phyloP scores from a whole-genome alignment of 257 asterid species.

The Plectranthus barbatus region DNA sequence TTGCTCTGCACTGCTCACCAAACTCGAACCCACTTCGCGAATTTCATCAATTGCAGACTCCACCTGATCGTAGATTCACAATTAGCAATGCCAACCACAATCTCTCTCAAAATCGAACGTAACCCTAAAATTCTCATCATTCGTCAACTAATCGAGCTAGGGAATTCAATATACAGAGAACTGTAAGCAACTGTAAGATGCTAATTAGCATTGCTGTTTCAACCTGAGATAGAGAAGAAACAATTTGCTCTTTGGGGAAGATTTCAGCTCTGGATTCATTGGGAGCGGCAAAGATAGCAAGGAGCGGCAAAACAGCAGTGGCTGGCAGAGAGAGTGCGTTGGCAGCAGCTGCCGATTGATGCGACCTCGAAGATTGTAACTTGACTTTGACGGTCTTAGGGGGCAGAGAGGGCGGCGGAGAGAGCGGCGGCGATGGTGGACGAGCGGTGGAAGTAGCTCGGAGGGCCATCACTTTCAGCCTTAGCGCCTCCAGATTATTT shows the following conservation, averaged over 20 bases:
- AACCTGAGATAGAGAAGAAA: conserved; percentile 85
- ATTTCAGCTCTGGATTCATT: conserved; percentile 58
- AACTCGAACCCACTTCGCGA: conserved; percentile 47
- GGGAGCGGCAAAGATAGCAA: conserved; percentile 49
- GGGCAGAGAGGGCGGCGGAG: conserved; percentile 27
- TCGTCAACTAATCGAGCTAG: too few species aligned
- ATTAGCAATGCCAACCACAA: too few species aligned
- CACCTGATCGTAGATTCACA: conserved; percentile 34
- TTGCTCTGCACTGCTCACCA: conserved; percentile 42
- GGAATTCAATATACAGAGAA: too few species aligned
- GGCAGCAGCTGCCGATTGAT: conserved; percentile 16
- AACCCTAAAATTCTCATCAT: too few species aligned
- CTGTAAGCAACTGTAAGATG: too few species aligned
- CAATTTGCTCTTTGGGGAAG: conserved; percentile 74
- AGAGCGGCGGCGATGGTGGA: too few species aligned
- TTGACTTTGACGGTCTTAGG: conserved; percentile 22
- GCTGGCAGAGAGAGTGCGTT: conserved; percentile 44
- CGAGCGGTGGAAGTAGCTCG: conserved; percentile 74
- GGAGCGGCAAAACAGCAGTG: conserved; percentile 50
- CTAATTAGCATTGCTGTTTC: neutral
- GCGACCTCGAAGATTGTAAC: conserved; percentile 19
- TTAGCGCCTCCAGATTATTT: conserved; percentile 10
- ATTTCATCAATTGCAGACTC: conserved; percentile 69
- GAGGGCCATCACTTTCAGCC: conserved; percentile 53
- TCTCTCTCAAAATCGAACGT: too few species aligned